phyloP scores from a whole-genome alignment of 75 land plant genomes.

The Cunninghamia lanceolata region DNA sequence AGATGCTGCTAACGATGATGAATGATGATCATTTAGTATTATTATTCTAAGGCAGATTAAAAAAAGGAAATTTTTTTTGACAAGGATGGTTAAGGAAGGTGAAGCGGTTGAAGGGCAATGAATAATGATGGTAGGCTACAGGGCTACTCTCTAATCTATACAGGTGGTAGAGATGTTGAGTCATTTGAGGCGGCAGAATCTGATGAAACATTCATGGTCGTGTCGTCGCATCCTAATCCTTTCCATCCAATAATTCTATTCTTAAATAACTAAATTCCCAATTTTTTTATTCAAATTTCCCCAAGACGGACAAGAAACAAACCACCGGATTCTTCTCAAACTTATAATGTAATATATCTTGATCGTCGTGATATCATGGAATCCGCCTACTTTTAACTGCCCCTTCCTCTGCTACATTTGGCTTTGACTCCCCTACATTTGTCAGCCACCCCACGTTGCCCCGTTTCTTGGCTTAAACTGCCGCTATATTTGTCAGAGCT shows the following conservation, averaged over 20 bases:
- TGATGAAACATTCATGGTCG: constrained; percentile 5
- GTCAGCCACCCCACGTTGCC: neutral
- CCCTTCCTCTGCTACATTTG: neutral
- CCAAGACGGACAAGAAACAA: neutral
- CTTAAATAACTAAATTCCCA: neutral
- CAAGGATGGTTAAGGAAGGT: neutral
- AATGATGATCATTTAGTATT: neutral
- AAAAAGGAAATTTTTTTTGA: neutral
- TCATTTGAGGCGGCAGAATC: constrained; percentile 9
- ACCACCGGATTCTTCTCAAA: neutral
- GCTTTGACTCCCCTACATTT: neutral
- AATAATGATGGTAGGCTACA: neutral
- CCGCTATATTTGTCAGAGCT: neutral
- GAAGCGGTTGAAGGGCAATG: neutral
- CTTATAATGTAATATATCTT: neutral
- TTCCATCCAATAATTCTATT: constrained; percentile 2
- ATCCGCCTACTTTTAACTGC: neutral
- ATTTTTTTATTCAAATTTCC: neutral
- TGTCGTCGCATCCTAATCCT: constrained; percentile 13
- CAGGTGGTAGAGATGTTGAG: neutral
- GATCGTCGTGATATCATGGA: neutral
- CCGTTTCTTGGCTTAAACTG: neutral
- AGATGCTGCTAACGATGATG: neutral
- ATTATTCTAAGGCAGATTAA: neutral
- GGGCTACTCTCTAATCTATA: too few species aligned